Percentiles rank a stretch among this genome's conserved stretches.
These are phyloP conservation scores for Monosporozyma servazzii DNA, from an alignment of 805 yeast genomes.

Conservation along the genomic window DNA sequence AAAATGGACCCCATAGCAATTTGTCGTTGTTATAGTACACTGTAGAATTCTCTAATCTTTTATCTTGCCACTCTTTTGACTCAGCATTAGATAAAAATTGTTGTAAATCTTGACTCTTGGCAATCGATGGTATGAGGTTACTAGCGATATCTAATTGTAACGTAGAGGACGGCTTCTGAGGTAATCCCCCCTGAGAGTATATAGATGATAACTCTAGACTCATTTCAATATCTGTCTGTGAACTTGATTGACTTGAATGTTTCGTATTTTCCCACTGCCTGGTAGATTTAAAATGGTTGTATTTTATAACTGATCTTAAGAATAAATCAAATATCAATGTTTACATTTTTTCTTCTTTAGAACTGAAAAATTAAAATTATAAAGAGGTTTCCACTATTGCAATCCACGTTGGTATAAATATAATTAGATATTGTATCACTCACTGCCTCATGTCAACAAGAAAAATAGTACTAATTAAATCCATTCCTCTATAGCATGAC, in stretches of 20 bases:
- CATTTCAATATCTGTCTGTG: neutral
- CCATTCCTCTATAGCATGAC: constrained; percentile 1
- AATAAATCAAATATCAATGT: neutral
- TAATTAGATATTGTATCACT: too few relatives aligned
- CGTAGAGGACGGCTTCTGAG: neutral
- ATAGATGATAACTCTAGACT: constrained; percentile 8
- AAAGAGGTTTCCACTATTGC: neutral
- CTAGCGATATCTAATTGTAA: neutral
- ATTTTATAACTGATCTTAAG: neutral
- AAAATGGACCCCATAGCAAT: constrained; percentile 24
- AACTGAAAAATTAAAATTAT: neutral
- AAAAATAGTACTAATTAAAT: too few relatives aligned
- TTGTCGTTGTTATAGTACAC: constrained; percentile 21
- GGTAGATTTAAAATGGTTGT: neutral
- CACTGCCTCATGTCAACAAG: too few relatives aligned
- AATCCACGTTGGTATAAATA: neutral
- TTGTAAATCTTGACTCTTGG: neutral
- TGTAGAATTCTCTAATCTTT: constrained; percentile 16
- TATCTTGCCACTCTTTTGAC: constrained; percentile 13
- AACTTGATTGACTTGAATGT: neutral
- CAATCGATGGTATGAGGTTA: constrained; percentile 1
- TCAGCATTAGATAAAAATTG: neutral
- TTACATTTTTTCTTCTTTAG: neutral
- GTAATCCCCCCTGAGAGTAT: constrained; percentile 7
- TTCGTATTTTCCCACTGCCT: neutral